A percentile compares a stretch with the other conserved stretches of the same genome.
These are phyloP conservation scores for Paecilomyces sp. DNA, from an alignment of 2,329 filamentous ascomycete genomes.

Conservation along the genomic window DNA sequence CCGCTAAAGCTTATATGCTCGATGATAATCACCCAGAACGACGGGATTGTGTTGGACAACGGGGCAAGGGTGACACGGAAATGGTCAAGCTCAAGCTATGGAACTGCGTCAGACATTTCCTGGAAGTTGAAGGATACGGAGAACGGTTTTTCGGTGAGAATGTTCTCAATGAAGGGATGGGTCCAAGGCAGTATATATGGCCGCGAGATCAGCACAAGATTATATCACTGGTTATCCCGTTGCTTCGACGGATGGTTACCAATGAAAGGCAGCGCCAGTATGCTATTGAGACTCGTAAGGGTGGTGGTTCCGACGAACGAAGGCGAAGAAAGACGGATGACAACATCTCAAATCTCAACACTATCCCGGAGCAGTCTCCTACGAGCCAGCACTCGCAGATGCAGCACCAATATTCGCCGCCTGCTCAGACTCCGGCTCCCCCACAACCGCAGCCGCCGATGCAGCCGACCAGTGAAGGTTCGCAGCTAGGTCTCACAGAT, in stretches of 20 bases:
- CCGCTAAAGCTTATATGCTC: conserved; percentile 52
- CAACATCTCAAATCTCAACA: conserved; percentile 19
- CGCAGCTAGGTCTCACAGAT: conserved; percentile 27
- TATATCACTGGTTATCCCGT: conserved; percentile 50
- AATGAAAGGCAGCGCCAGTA: conserved; percentile 54
- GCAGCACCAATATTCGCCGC: conserved; percentile 1
- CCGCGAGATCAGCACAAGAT: conserved; percentile 49
- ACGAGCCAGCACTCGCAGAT: conserved; percentile 24
- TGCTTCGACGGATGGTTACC: conserved; percentile 52
- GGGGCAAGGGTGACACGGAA: conserved; percentile 48
- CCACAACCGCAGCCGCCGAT: conserved; percentile 16
- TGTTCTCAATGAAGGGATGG: conserved; percentile 35
- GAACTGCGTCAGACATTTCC: conserved; percentile 50
- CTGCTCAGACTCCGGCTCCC: conserved; percentile 15
- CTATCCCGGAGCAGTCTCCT: conserved; percentile 6
- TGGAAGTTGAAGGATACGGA: conserved; percentile 44
- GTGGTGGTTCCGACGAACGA: conserved; percentile 32
- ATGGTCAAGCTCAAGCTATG: conserved; percentile 51
- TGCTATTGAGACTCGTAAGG: conserved; percentile 49
- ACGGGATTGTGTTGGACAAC: conserved; percentile 50
- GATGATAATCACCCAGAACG: conserved; percentile 48
- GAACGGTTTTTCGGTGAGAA: conserved; percentile 46
- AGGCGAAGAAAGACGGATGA: conserved; percentile 30
- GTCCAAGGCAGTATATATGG: conserved; percentile 42
- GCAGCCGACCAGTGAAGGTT: conserved; percentile 11